Evolutionary conservation across 768 basidiomycete species (phyloP).

Genomic region (Ramaria rubella): DNA sequence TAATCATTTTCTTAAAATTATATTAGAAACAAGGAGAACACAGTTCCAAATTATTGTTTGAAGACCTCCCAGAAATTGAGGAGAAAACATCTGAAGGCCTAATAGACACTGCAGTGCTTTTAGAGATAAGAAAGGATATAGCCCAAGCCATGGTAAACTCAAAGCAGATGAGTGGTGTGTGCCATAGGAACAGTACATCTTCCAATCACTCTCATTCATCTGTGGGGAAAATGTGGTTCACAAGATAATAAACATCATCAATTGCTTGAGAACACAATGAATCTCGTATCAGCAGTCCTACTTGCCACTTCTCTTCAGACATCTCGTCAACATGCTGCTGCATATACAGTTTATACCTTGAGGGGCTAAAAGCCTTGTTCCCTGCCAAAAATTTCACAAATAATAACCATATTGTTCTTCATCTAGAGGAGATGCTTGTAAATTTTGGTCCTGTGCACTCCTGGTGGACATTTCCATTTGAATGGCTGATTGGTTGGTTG

Average conservation of each 20-base stretch:
- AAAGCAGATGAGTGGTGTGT: too few species aligned
- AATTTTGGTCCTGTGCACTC: slow-evolving; percentile 28
- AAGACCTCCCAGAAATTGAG: background rate
- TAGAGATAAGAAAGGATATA: background rate
- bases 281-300: slow-evolving; percentile 24
- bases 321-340: slow-evolving; percentile 12
- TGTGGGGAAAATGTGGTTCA: slow-evolving; percentile 21
- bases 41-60: background rate
- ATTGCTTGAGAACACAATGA: slow-evolving; percentile 24
- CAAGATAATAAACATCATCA: background rate
- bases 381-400: slow-evolving; percentile 16
- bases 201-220: slow-evolving; percentile 21
- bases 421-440: slow-evolving; percentile 21
- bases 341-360: slow-evolving; percentile 23
- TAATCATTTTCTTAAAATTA: background rate
- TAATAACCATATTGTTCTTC: slow-evolving; percentile 30
- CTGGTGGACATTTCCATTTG: slow-evolving; percentile 32
- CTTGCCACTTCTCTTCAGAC: slow-evolving; percentile 19
- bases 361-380: slow-evolving; percentile 16
- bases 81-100: background rate
- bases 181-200: background rate
- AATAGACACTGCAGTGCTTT: background rate
- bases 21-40: background rate
- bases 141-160: too few species aligned
- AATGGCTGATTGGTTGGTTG: slow-evolving; percentile 22